Percentiles rank a stretch among this genome's conserved stretches.
These are phyloP conservation scores for Colletotrichum acutatum DNA, from an alignment of 2,329 filamentous ascomycete species.

Conservation along the genomic window DNA sequence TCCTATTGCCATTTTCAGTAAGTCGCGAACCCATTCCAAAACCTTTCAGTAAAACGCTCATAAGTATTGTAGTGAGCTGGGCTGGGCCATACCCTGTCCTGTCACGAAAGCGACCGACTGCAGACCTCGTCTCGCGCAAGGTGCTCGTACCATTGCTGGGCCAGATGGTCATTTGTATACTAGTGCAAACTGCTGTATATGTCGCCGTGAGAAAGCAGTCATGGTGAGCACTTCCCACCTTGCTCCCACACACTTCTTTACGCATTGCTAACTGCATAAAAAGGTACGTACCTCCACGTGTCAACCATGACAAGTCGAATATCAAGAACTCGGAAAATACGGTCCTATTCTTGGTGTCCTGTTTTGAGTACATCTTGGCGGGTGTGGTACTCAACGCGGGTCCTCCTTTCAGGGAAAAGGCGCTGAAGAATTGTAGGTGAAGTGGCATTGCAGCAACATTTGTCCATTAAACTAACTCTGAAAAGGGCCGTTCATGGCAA, in stretches of 20 bases:
- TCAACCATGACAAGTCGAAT: slow-evolving; percentile 83
- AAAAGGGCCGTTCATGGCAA: slow-evolving; percentile 83
- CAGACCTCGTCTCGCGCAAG: slow-evolving; percentile 91
- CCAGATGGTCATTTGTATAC: slow-evolving; percentile 84
- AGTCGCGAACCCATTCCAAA: slow-evolving; percentile 43
- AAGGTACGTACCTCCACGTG: slow-evolving; percentile 81
- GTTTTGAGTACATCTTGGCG: slow-evolving; percentile 94
- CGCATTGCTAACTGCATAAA: slow-evolving; percentile 34
- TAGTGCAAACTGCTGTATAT: slow-evolving; percentile 81
- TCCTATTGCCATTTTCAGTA: slow-evolving; percentile 94
- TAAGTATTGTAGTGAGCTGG: slow-evolving; percentile 79
- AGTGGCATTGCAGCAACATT: background rate
- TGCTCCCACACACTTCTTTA: background rate
- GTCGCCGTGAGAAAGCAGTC: slow-evolving; percentile 79
- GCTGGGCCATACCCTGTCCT: slow-evolving; percentile 83
- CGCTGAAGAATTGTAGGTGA: slow-evolving; percentile 79
- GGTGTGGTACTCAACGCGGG: slow-evolving; percentile 93
- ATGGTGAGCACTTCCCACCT: slow-evolving; percentile 66
- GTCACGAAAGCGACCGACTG: slow-evolving; percentile 87
- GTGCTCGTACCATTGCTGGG: slow-evolving; percentile 90
- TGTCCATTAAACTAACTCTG: slow-evolving; percentile 36
- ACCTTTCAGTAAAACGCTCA: slow-evolving; percentile 15
- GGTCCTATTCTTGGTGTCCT: slow-evolving; percentile 87
- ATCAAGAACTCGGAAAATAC: slow-evolving; percentile 95
- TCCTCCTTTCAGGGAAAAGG: slow-evolving; percentile 85